Base-by-base conservation (phyloP, 441 rosid species). In the Geranium incanum region DNA sequence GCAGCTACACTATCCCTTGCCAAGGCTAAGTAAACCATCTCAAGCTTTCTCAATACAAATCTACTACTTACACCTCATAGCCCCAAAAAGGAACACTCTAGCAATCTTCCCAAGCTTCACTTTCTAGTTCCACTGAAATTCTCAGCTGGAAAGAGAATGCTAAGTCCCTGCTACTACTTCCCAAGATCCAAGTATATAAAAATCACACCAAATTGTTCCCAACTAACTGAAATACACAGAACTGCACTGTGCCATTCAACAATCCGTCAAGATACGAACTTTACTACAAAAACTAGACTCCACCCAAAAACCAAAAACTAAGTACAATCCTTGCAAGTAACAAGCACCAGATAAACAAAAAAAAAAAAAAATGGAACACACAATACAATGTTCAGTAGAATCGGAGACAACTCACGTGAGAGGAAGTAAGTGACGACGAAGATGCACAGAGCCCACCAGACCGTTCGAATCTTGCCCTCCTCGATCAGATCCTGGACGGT, bases 401-500 rank as follows among this genome's bases (percentile, higher is more conserved):
- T 5, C 19, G 23, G 28, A 57, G 19, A 15, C 1, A 57, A 68
- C 96, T 83, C 83, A 95, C 99, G 97, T 19, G 98, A 84, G 68
- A 95, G 78, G 81, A 88, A 81, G 84, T 95, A 95, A 19, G 95
- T 85, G 72, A 91, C 81, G 71, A 84, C 72, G 76, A 91, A 95
- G 81, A 93, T 76, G 71, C 88, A 88, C 15, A 95, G 73, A 4
- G 83, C 83, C 98, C 99, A 95, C 89, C 91, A 89, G 41, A 91
- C 85, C 73, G 89, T 84, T 6, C 98, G 88, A 63, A 86, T 38
- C 81, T 92, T 91, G 23, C 92, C 97, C 75, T 95, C 99, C 74
- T 95, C 97, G 73, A 95, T 84, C 81, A 95, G 97, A 91, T 95
- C 98, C 75, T 89, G 86, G 78, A 95, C 83, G 70, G 86, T 89